phyloP scores from a whole-genome alignment of 805 yeast species.

The Candida ascalaphidarum region DNA sequence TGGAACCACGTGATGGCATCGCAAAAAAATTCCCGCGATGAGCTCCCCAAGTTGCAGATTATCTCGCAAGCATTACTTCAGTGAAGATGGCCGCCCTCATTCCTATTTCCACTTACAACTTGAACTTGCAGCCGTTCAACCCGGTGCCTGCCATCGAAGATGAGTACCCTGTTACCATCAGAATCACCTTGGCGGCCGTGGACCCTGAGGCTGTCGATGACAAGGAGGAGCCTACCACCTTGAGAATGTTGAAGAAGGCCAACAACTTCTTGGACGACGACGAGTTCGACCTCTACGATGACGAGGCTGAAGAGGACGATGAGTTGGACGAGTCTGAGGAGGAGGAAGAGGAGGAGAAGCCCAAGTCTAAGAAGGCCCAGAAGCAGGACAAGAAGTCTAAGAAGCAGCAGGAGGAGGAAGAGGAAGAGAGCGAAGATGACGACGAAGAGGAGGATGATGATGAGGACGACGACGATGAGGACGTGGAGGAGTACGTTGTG shows the following conservation, averaged over 20 bases:
- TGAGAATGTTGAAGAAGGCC: conserved; percentile 76
- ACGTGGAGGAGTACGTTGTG: conserved; percentile 73
- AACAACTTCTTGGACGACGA: conserved; percentile 33
- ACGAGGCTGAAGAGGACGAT: conserved; percentile 38
- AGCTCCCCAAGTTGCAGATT: not conserved
- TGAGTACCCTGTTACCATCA: conserved; percentile 82
- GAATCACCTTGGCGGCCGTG: conserved; percentile 90
- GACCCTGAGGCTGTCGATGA: conserved; percentile 86
- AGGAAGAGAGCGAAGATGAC: conserved; percentile 43
- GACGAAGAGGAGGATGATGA: conserved; percentile 45
- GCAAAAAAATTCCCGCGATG: not conserved
- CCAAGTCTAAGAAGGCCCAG: conserved; percentile 10
- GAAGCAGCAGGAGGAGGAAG: conserved; percentile 27
- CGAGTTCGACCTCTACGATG: conserved; percentile 34
- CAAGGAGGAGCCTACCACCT: conserved; percentile 75
- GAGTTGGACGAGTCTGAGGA: conserved; percentile 38
- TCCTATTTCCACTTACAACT: conserved; percentile 82
- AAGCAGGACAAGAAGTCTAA: conserved; percentile 15
- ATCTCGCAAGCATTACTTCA: conserved; percentile 1
- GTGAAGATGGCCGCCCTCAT: conserved; percentile 56
- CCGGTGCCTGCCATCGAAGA: conserved; percentile 84
- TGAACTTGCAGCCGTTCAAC: conserved; percentile 77
- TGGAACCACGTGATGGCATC: not conserved
- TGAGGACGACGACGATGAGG: conserved; percentile 60
- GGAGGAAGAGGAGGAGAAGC: conserved; percentile 30